Evolutionary conservation across 169 alveolate genomes (phyloP), one percentile per base, ranked within the genome.

Genomic region (Babesia ovata): DNA sequence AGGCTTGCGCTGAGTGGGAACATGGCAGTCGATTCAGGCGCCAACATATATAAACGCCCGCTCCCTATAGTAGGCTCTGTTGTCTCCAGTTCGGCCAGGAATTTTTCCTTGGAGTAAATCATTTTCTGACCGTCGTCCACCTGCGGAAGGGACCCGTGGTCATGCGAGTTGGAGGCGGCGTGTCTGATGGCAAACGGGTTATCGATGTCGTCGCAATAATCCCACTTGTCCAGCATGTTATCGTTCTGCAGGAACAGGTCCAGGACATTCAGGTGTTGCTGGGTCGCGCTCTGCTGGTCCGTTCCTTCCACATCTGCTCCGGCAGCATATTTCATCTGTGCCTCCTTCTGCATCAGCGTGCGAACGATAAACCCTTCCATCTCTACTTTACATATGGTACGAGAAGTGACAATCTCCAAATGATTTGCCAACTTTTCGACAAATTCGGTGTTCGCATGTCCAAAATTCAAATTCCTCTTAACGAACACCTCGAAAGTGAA

Each of bases 191-290:
- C 65, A 28, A 75, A 65, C 19, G 84, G 84, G 65, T 75, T 79
- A 28, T 54, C 70, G 10, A 75, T 75, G 44, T 75, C 84, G 22
- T 75, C 71, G 33, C 84, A 75, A 56, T 75, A 75, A 2, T 75
- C 67, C 84, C 84, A 75, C 19, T 21, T 61, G 69, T 53, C 42
- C 48, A 75, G 54, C 61, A 21, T 36, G 14, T 29, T 60, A 48
- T 75, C 84, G 49, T 75, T 75, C n/a, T n/a, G 16, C 26, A 62
- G 22, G 81, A 57, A 75, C 61, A 42, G 14, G 24, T 48, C 75
- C 19, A 24, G 54, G 8, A 60, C 84, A 4, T 45, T 50, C 21
- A 29, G 65, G 29, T 52, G 76, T 7, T 13, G 36, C 14, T 29
- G 50, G 17, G 50, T 13, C 11, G 14, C 21, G 22, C 22, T 22